A percentile compares a stretch with the other conserved stretches of the same genome.
phyloP scores from a whole-genome alignment of 2,329 filamentous ascomycete species.

The Apiospora malaysiana region DNA sequence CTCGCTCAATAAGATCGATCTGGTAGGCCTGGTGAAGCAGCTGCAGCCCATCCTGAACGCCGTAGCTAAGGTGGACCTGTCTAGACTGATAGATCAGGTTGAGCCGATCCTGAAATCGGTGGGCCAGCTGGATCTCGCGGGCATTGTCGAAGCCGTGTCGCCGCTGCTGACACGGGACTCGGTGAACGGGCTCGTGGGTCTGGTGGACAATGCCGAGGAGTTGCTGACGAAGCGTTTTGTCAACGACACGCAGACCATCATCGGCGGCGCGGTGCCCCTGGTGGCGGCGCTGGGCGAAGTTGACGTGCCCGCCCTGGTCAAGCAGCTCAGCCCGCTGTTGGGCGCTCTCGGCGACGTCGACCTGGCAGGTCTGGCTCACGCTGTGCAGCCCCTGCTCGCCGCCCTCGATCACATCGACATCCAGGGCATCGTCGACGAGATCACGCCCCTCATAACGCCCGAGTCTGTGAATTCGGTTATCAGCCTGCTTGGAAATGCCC shows the following conservation, averaged over 20 bases:
- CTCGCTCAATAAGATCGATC: constrained; percentile 38
- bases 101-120: constrained; percentile 42
- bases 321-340: constrained; percentile 44
- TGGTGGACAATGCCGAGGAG: constrained; percentile 38
- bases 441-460: constrained; percentile 49
- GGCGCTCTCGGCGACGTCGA: constrained; percentile 44
- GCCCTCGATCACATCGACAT: constrained; percentile 45
- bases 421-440: constrained; percentile 40
- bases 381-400: constrained; percentile 43
- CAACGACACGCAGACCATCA: constrained; percentile 31
- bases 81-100: constrained; percentile 42
- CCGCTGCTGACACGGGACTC: constrained; percentile 40
- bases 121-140: constrained; percentile 35
- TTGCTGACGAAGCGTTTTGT: constrained; percentile 42
- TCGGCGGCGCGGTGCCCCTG: constrained; percentile 33
- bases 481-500: constrained; percentile 45
- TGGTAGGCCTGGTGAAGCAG: constrained; percentile 42
- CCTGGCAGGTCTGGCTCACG: constrained; percentile 40
- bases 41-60: constrained; percentile 40
- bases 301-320: constrained; percentile 45
- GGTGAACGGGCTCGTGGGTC: constrained; percentile 34
- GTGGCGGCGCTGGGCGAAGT: constrained; percentile 42
- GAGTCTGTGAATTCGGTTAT: constrained; percentile 44
- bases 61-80: constrained; percentile 45
- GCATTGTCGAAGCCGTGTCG: constrained; percentile 36